Evolutionary conservation across 345 rosid genomes (phyloP), one percentile per base, ranked within the genome.

Genomic region (Cochlearia excelsa): DNA sequence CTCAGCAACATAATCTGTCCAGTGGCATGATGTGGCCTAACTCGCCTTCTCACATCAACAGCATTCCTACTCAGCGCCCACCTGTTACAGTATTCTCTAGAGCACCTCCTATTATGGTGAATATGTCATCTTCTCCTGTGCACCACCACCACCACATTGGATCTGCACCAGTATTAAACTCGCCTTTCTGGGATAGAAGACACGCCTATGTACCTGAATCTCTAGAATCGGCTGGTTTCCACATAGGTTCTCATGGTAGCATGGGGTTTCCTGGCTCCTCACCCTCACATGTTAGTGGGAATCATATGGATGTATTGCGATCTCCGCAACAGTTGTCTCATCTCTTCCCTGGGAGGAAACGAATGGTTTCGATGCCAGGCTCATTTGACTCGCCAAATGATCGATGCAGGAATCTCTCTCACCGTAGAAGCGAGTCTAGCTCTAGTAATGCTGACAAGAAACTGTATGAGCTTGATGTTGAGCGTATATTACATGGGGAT

Each of bases 401-500:
- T 60, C 91, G 86, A 50, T 73, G 76, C 65, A 80, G 94, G 65
- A 88, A 75, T 60, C 67, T 83, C 52, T 76, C 83, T 49, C 78
- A 82, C 74, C 87, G 91, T 26, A 82, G 95, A 77, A 92, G 79
- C 69, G 98, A 86, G 61, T 68, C 80, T 47, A 75, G 73, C 74
- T 73, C 84, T 57, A 82, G 77, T 68, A 78, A 80, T 61, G 90
- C 83, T 56, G 90, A 84, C 68, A 90, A 83, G 82, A 92, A 79
- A 67, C 94, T 78, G 48, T 92, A 78, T 65, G 98, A 92, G 75
- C 97, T 92, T 70, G 95, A 92, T 57, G 65, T 86, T 43, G 89
- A 92, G 41, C 84, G 83, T 62, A 88, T 92, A 72, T 48, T 73
- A 62, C 83, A 54, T 54, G 95, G 97, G 44, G 95, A 89, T 11